Evolutionary conservation across 257 asterid genomes (phyloP).

Genomic region (Fraxinus pennsylvanica): DNA sequence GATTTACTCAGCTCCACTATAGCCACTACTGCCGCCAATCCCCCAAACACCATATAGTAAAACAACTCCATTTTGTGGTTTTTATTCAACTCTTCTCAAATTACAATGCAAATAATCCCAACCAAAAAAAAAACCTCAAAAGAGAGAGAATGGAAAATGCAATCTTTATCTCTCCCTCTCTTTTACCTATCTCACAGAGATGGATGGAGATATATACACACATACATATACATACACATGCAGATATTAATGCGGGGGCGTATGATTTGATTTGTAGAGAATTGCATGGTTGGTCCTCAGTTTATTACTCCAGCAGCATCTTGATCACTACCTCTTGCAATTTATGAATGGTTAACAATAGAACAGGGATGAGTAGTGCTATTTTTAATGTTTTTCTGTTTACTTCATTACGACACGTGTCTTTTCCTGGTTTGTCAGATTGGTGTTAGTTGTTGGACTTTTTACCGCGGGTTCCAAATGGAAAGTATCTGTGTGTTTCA

Average conservation of each 20-base stretch:
- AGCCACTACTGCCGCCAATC: slow-evolving; percentile 54
- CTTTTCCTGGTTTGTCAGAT: no score
- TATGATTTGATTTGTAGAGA: background rate
- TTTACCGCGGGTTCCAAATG: no score
- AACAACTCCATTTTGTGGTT: slow-evolving; percentile 47
- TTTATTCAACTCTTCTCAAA: background rate
- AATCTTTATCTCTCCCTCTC: background rate
- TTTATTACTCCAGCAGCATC: no score
- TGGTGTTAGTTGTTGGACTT: no score
- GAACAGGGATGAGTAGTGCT: no score
- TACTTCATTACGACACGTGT: no score
- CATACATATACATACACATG: background rate
- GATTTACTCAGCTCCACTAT: slow-evolving; percentile 56
- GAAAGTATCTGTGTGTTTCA: background rate
- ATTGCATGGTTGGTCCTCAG: background rate
- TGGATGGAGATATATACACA: no score
- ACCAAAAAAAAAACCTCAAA: background rate
- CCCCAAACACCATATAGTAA: slow-evolving; percentile 61
- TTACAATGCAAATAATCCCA: background rate
- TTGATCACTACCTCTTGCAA: no score
- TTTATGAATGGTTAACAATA: no score
- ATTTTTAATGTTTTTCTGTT: no score
- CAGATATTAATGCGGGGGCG: background rate
- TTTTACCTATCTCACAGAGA: background rate
- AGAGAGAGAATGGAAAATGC: slow-evolving; percentile 21